A percentile compares a stretch with the other conserved stretches of the same genome.
phyloP scores from a whole-genome alignment of 768 basidiomycete genomes.

The Lanmaoa pseudosensibilis region DNA sequence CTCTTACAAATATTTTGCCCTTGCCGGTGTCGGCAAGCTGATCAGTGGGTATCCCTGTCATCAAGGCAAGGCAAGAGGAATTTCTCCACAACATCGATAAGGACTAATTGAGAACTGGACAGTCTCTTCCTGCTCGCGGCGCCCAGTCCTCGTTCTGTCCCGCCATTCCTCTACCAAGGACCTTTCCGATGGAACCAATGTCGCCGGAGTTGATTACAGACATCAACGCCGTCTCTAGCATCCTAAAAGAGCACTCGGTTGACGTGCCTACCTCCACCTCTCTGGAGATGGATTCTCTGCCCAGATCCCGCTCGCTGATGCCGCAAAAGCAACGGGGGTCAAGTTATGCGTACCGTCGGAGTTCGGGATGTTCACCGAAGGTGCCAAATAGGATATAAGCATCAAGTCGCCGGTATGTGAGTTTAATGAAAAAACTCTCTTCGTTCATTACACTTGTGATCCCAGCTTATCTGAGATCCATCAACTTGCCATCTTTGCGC shows the following conservation, averaged over 20 bases:
- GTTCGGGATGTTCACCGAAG: background rate
- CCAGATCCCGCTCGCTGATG: background rate
- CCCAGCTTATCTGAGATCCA: background rate
- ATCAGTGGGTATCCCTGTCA: background rate
- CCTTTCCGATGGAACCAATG: background rate
- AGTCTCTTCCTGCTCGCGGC: too few relatives aligned
- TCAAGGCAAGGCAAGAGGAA: background rate
- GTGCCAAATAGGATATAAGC: background rate
- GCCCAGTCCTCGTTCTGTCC: too few relatives aligned
- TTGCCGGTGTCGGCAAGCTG: background rate
- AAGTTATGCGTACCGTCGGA: background rate
- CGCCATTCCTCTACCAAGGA: too few relatives aligned
- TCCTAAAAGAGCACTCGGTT: background rate
- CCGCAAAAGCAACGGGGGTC: background rate
- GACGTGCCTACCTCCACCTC: background rate
- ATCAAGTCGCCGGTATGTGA: too few relatives aligned
- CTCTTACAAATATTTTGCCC: background rate
- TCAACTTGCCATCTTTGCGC: background rate
- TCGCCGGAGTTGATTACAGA: background rate
- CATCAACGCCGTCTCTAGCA: background rate
- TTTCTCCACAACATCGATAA: too few relatives aligned
- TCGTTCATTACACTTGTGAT: background rate
- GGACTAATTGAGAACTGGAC: too few relatives aligned
- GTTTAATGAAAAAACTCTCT: background rate
- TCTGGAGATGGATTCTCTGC: background rate